These are phyloP conservation scores for Trichoderma semiorbis DNA, from an alignment of 2,329 filamentous ascomycete genomes.

Conservation along the genomic window DNA sequence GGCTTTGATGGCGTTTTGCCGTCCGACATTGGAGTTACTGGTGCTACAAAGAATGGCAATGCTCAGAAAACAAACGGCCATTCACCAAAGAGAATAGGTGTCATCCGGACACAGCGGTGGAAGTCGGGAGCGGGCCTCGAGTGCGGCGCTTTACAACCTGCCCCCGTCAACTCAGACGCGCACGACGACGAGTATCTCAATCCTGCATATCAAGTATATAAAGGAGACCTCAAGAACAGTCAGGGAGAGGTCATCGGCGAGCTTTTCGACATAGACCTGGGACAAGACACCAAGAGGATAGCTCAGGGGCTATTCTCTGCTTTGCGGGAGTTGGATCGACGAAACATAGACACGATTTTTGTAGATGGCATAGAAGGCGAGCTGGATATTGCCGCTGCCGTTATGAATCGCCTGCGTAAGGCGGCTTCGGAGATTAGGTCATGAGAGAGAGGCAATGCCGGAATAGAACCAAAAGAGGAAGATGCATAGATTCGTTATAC, in stretches of 20 bases:
- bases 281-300: constrained; percentile 66
- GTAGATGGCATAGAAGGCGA: constrained; percentile 83
- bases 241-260: constrained; percentile 35
- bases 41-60: constrained; percentile 20
- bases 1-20: constrained; percentile 35
- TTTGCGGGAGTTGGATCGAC: constrained; percentile 77
- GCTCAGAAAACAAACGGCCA: constrained; percentile 31
- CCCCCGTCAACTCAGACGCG: constrained; percentile 25
- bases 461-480: constrained; percentile 27
- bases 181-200: constrained; percentile 26
- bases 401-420: constrained; percentile 81
- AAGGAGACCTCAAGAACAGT: constrained; percentile 38
- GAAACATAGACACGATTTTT: constrained; percentile 76
- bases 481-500: constrained; percentile 20
- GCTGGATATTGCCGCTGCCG: constrained; percentile 78
- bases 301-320: constrained; percentile 86
- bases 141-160: constrained; percentile 39
- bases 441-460: constrained; percentile 34
- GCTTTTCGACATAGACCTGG: constrained; percentile 70
- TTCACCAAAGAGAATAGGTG: constrained; percentile 54
- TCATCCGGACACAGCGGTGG: constrained; percentile 55
- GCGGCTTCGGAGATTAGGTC: constrained; percentile 61
- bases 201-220: constrained; percentile 39
- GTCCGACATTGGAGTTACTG: constrained; percentile 32
- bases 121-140: constrained; percentile 46